Evolutionary conservation across 2,329 filamentous ascomycete genomes (phyloP).

Genomic region (Scytalidium lignicola): DNA sequence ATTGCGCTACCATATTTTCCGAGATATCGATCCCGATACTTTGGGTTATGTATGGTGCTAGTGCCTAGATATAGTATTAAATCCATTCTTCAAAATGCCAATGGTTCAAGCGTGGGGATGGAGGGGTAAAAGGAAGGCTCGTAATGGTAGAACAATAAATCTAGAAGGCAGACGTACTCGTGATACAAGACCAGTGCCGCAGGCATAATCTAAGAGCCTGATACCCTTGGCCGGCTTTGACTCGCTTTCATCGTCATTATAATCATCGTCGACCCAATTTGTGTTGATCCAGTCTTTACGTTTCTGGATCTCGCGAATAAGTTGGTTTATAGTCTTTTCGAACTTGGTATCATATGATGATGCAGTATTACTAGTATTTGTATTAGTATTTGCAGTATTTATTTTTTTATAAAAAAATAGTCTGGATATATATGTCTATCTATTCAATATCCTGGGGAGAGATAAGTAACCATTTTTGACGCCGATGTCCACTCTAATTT

Average conservation of each 20-base stretch:
- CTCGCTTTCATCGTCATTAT: conserved; percentile 6
- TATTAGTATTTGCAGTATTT: no score
- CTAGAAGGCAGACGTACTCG: conserved; percentile 39
- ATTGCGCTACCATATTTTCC: conserved; percentile 62
- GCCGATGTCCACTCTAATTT: background rate
- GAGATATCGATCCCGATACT: conserved; percentile 67
- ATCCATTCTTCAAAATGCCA: background rate
- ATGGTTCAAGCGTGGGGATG: no score
- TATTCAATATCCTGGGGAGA: no score
- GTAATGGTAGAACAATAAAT: background rate
- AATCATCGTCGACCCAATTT: conserved; percentile 42
- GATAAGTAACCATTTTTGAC: no score
- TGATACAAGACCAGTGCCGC: conserved; percentile 64
- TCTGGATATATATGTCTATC: no score
- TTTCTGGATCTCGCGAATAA: conserved; percentile 49
- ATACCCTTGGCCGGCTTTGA: conserved; percentile 30
- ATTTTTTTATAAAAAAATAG: no score
- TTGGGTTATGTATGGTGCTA: conserved; percentile 57
- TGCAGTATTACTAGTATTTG: conserved; percentile 41
- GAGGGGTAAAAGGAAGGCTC: conserved; percentile 2
- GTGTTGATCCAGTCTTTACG: conserved; percentile 58
- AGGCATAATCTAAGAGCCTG: conserved; percentile 69
- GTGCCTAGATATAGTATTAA: conserved; percentile 36
- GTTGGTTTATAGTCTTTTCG: conserved; percentile 44
- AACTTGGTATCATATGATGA: conserved; percentile 53